These are phyloP conservation scores for Furcasterigmium furcatum DNA, from an alignment of 2,329 filamentous ascomycete species.

Conservation along the genomic window DNA sequence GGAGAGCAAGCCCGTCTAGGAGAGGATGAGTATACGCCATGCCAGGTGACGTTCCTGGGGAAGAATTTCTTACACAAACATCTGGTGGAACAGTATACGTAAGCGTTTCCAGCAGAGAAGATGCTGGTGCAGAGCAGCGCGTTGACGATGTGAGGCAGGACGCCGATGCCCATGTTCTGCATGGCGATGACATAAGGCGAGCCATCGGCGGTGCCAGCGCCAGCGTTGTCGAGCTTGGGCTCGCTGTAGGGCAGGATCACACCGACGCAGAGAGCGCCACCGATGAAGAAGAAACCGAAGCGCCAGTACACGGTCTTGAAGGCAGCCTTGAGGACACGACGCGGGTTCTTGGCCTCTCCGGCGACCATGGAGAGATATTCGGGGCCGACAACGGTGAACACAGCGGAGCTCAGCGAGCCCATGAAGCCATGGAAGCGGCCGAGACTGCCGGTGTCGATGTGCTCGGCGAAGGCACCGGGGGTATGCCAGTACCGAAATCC, in stretches of 20 bases:
- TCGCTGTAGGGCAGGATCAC: conserved; percentile 67
- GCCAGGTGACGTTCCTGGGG: too few species aligned
- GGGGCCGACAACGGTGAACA: conserved; percentile 62
- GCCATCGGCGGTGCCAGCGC: conserved; percentile 43
- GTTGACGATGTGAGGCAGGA: conserved; percentile 56
- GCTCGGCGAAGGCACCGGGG: conserved; percentile 59
- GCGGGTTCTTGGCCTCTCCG: conserved; percentile 64
- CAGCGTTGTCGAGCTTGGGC: conserved; percentile 38
- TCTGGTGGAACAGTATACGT: too few species aligned
- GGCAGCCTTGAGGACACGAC: conserved; percentile 61
- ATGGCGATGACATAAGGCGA: conserved; percentile 64
- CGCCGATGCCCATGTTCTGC: conserved; percentile 47
- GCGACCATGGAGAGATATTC: conserved; percentile 68
- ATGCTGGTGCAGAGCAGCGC: conserved; percentile 51
- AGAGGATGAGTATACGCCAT: too few species aligned
- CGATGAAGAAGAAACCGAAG: conserved; percentile 67
- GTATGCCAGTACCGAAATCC: conserved; percentile 67
- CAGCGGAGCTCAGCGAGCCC: conserved; percentile 61
- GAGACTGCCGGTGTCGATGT: conserved; percentile 55
- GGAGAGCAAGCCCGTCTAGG: conserved; percentile 52
- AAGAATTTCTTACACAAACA: too few species aligned
- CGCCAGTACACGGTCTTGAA: conserved; percentile 74
- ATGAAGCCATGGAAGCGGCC: conserved; percentile 71
- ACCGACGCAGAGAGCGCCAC: conserved; percentile 63
- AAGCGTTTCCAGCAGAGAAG: conserved; percentile 55